Evolutionary conservation across 2,329 filamentous ascomycete genomes (phyloP), one percentile per base, ranked within the genome.

Genomic region (Pseudogymnoascus sp.): DNA sequence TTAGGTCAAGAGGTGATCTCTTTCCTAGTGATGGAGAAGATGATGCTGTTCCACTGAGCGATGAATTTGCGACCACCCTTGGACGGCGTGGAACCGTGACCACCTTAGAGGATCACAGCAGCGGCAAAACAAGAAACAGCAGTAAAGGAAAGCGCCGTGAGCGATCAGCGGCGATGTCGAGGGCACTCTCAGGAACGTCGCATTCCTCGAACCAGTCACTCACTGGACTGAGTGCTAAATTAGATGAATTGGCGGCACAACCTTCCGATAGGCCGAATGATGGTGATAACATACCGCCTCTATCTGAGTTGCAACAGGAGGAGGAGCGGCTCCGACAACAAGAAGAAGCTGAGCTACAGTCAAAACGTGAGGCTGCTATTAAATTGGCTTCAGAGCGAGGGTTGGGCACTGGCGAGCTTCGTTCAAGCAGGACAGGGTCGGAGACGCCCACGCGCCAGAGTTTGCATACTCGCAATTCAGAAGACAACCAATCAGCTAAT

Each of bases 41-140:
- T 73, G 93, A 98, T 75, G 93, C 93, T 0, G 85, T 96, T n/a
- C 90, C 92, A 11, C 78, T 98, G 16, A 91, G 93, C 70, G 93
- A 97, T 72, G 93, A 97, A 71, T 96, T 98, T 69, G 90, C 92
- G 2, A 87, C 96, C 73, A 86, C 87, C 2, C 80, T 97, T 65
- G 88, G 92, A 65, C 84, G 89, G 61, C 85, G 89, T 67, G 83
- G 82, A n/a, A 85, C 82, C 1, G 77, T 77, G 3, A 73, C 78
- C 31, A 78, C 78, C 43, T 78, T 78, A 14, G 91, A 95, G 63
- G 89, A 91, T 70, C 82, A 84, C 53, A 88, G 87, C 68, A 92
- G 89, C 70, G 84, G 82, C 53, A 89, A 83, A 66, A 86, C 83
- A 22, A 76, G 77, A 65, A 56, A 56, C 50, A 84, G 81, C 66